Conservation (phyloP, 1,139 yeast genomes). For the Yamadazyma membranifaciens region DNA sequence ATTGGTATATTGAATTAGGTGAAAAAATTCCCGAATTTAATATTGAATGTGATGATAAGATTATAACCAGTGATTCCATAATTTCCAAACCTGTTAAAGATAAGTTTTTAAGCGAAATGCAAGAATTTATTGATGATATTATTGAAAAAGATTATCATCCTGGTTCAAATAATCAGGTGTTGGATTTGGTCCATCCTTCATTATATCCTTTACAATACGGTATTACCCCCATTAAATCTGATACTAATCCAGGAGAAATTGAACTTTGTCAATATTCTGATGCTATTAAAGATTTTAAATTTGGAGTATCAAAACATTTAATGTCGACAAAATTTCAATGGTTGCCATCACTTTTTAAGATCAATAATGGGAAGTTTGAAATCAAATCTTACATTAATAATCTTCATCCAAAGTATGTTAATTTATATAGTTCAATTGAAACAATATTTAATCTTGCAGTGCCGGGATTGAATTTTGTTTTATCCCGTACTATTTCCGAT, state of each 20-base stretch:
- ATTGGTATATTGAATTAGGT: conserved; percentile 26
- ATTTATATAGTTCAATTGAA: conserved; percentile 27
- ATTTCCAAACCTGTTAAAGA: conserved; percentile 12
- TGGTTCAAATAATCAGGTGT: conserved; percentile 30
- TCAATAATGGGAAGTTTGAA: conserved; percentile 12
- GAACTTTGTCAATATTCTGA: conserved; percentile 13
- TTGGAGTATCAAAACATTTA: conserved; percentile 18
- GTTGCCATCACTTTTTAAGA: conserved; percentile 26
- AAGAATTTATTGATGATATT: conserved; percentile 15
- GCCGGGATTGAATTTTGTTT: conserved; percentile 30
- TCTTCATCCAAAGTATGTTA: conserved; percentile 29
- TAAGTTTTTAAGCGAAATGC: conserved; percentile 12
- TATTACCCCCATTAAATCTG: conserved; percentile 23
- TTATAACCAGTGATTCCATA: conserved; percentile 17
- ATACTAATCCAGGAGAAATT: conserved; percentile 2
- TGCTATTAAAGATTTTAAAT: conserved; percentile 16
- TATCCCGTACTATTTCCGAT: conserved; percentile 23
- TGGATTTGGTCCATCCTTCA: conserved; percentile 46
- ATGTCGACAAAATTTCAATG: conserved; percentile 29
- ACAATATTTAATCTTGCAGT: conserved; percentile 26
- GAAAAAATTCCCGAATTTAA: conserved; percentile 11
- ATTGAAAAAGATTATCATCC: conserved; percentile 36
- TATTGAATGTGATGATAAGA: conserved; percentile 20
- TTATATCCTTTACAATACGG: conserved; percentile 38
- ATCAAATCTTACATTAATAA: conserved; percentile 39